These are phyloP conservation scores for Backusella morwellensis DNA, from an alignment of 192 early-diverging fungal species.

Conservation along the genomic window DNA sequence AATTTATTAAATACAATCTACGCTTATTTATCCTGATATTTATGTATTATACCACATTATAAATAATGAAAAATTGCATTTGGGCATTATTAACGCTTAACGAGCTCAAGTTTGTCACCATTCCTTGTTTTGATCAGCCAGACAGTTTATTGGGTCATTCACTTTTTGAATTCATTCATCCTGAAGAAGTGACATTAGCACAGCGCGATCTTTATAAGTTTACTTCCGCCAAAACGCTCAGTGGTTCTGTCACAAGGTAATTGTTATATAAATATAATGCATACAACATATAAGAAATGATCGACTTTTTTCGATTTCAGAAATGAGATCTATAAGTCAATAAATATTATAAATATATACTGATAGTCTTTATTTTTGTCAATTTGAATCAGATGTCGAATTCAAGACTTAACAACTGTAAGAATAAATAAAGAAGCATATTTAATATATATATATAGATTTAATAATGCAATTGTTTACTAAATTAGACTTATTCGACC, in stretches of 20 bases:
- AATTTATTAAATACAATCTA: neutral
- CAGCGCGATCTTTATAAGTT: constrained; percentile 19
- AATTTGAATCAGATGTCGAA: constrained; percentile 15
- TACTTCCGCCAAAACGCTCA: constrained; percentile 6
- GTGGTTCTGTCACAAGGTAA: constrained; percentile 26
- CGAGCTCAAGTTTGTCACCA: constrained; percentile 16
- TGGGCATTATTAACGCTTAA: constrained; percentile 19
- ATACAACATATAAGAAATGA: neutral
- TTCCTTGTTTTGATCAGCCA: constrained; percentile 11
- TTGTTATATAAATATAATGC: neutral
- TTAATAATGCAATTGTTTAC: constrained; percentile 3
- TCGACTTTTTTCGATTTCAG: neutral
- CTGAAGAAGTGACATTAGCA: constrained; percentile 25
- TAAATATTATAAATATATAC: neutral
- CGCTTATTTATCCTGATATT: constrained; percentile 9
- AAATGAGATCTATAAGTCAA: neutral
- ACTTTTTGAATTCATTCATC: constrained; percentile 26
- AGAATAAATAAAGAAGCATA: constrained; percentile 1
- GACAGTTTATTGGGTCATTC: constrained; percentile 3
- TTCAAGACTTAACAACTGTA: constrained; percentile 10
- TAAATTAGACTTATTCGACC: constrained; percentile 3
- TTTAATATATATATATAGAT: neutral
- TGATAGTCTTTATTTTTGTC: neutral
- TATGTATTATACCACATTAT: neutral
- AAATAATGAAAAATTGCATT: constrained; percentile 14